phyloP scores from a whole-genome alignment of 2,329 filamentous ascomycete genomes.

The Orbilia ellipsospora region DNA sequence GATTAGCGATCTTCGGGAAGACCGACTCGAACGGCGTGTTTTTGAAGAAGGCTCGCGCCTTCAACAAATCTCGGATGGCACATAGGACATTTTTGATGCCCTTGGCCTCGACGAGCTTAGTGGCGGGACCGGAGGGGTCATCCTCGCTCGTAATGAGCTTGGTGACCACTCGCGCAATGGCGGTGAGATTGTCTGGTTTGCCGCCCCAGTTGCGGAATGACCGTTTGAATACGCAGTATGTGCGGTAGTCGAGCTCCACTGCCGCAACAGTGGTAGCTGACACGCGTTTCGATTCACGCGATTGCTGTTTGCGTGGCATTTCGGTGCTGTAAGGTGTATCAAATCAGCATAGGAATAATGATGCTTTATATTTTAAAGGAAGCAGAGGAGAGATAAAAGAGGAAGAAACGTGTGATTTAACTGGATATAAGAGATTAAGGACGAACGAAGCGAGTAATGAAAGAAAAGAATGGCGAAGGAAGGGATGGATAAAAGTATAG shows the following conservation, averaged over 20 bases:
- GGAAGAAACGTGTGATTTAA: background rate
- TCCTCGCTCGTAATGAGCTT: background rate
- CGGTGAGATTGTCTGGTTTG: slow-evolving; percentile 1
- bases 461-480: too few relatives aligned
- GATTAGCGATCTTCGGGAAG: slow-evolving; percentile 26
- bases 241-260: slow-evolving; percentile 23
- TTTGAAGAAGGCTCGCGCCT: slow-evolving; percentile 32
- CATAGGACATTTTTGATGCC: slow-evolving; percentile 8
- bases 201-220: slow-evolving; percentile 19
- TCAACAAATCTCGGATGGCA: slow-evolving; percentile 17
- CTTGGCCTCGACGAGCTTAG: slow-evolving; percentile 1
- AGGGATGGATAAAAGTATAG: too few relatives aligned
- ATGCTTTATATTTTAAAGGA: background rate
- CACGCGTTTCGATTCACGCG: background rate
- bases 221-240: slow-evolving; percentile 42
- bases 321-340: too few relatives aligned
- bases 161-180: slow-evolving; percentile 8
- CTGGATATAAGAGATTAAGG: background rate
- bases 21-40: slow-evolving; percentile 18
- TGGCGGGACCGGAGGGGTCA: background rate
- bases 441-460: too few relatives aligned
- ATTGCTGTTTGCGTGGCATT: background rate
- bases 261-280: background rate
- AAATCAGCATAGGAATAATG: background rate
- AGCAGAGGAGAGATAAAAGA: background rate